A percentile compares a stretch with the other conserved stretches of the same genome.
Conservation (phyloP, 2,329 filamentous ascomycete genomes). For the Calonectria pauciramosa region DNA sequence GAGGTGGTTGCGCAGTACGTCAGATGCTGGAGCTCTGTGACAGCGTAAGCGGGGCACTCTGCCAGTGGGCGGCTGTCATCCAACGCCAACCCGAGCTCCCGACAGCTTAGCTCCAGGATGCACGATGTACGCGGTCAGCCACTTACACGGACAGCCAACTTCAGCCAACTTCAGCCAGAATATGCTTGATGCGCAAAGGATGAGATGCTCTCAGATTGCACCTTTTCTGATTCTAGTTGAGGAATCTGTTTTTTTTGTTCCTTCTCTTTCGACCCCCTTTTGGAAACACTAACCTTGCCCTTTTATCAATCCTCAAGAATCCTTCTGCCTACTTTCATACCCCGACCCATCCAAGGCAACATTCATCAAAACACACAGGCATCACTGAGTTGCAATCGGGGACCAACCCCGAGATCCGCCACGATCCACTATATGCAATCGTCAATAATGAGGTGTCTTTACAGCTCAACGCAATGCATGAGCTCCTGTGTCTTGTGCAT, state of each 20-base stretch:
- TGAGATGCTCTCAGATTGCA: not conserved
- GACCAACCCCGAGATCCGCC: not conserved
- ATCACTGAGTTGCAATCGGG: not conserved
- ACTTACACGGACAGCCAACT: not conserved
- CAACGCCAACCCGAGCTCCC: not conserved
- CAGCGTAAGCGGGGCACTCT: conserved; percentile 19
- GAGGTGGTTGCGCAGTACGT: conserved; percentile 21
- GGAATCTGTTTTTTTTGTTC: not conserved
- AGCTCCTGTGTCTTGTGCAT: not conserved
- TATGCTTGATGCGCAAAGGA: not conserved
- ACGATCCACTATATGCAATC: not conserved
- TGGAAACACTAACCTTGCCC: too few species aligned
- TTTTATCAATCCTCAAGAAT: not conserved
- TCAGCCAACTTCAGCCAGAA: not conserved
- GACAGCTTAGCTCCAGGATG: conserved; percentile 6
- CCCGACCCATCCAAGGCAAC: not conserved
- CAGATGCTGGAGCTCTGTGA: conserved; percentile 19
- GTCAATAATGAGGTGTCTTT: too few species aligned
- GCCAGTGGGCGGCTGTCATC: not conserved
- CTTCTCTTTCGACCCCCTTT: not conserved
- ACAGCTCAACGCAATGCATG: not conserved
- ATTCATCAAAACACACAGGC: not conserved
- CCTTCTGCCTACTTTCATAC: not conserved
- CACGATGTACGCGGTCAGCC: not conserved
- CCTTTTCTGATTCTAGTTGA: not conserved